phyloP scores from a whole-genome alignment of 2,329 filamentous ascomycete species.

The Setomelanomma holmii region DNA sequence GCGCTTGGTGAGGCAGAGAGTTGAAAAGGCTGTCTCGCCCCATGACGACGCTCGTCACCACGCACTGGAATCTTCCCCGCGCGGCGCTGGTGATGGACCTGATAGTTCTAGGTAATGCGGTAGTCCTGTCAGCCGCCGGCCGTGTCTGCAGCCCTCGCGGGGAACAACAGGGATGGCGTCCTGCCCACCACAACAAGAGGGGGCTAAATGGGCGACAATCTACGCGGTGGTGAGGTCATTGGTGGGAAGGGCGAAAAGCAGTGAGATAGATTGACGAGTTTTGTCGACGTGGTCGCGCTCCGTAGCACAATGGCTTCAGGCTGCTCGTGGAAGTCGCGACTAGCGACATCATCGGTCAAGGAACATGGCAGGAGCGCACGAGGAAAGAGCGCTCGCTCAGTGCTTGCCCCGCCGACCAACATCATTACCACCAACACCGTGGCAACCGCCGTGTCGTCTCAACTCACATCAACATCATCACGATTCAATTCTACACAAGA shows the following conservation, averaged over 20 bases:
- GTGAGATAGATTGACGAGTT: constrained; percentile 15
- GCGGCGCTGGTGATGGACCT: constrained; percentile 10
- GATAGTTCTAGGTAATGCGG: constrained; percentile 1
- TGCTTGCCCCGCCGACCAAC: constrained; percentile 5
- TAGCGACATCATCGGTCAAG: constrained; percentile 11
- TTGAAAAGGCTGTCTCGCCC: constrained; percentile 17
- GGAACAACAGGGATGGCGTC: constrained; percentile 23
- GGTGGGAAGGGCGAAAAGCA: constrained; percentile 8
- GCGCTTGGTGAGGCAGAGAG: constrained; percentile 21
- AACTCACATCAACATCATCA: neutral
- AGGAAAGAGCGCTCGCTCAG: constrained; percentile 25
- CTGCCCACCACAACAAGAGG: constrained; percentile 8
- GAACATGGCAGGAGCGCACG: constrained; percentile 16
- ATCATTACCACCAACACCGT: constrained; percentile 9
- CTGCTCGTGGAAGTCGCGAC: constrained; percentile 18
- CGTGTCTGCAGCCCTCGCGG: constrained; percentile 18
- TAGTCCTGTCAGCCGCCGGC: constrained; percentile 11
- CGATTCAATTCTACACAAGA: too few species aligned
- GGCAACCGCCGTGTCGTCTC: neutral
- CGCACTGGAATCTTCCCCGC: constrained; percentile 7
- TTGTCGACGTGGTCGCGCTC: constrained; percentile 23
- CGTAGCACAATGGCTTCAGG: constrained; percentile 16
- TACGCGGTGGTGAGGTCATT: constrained; percentile 10
- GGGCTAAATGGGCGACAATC: constrained; percentile 18
- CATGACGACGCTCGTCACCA: constrained; percentile 10